phyloP scores from a whole-genome alignment of 192 early-diverging fungal genomes.

The Chytriomyces hyalinus region DNA sequence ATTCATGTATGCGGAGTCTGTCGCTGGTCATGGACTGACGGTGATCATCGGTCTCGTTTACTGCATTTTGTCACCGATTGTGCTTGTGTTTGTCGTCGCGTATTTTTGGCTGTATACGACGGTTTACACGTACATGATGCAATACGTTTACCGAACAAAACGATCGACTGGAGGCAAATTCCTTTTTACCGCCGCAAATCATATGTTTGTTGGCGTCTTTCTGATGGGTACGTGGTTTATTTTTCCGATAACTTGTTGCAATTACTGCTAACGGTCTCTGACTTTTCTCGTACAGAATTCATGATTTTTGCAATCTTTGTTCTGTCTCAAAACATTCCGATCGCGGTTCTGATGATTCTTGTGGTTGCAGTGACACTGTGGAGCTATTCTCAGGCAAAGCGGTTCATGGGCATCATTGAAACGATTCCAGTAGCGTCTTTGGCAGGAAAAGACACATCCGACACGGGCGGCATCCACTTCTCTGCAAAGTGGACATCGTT shows the following conservation, averaged over 20 bases:
- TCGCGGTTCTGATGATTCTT: slow-evolving; percentile 49
- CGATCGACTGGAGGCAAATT: slow-evolving; percentile 45
- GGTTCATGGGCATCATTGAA: slow-evolving; percentile 61
- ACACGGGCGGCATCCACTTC: neutral
- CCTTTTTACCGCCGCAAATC: slow-evolving; percentile 43
- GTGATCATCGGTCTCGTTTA: slow-evolving; percentile 74
- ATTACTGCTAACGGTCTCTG: neutral
- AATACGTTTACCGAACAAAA: slow-evolving; percentile 58
- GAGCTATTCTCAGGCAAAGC: slow-evolving; percentile 57
- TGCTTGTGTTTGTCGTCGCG: slow-evolving; percentile 73
- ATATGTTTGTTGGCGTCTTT: slow-evolving; percentile 54
- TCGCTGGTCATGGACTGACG: slow-evolving; percentile 46
- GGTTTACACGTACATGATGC: slow-evolving; percentile 82
- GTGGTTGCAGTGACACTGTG: slow-evolving; percentile 56
- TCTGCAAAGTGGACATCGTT: neutral
- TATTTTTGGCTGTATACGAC: slow-evolving; percentile 77
- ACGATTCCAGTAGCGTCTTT: slow-evolving; percentile 33
- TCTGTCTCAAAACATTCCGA: slow-evolving; percentile 55
- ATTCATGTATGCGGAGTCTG: slow-evolving; percentile 31
- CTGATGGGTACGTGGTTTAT: slow-evolving; percentile 45
- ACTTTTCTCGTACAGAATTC: slow-evolving; percentile 51
- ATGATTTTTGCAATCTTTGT: slow-evolving; percentile 75
- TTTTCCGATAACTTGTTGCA: neutral
- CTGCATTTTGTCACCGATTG: slow-evolving; percentile 78
- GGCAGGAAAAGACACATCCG: neutral